phyloP scores from a whole-genome alignment of 2,329 filamentous ascomycete genomes.

The Emydomyces testavorans region DNA sequence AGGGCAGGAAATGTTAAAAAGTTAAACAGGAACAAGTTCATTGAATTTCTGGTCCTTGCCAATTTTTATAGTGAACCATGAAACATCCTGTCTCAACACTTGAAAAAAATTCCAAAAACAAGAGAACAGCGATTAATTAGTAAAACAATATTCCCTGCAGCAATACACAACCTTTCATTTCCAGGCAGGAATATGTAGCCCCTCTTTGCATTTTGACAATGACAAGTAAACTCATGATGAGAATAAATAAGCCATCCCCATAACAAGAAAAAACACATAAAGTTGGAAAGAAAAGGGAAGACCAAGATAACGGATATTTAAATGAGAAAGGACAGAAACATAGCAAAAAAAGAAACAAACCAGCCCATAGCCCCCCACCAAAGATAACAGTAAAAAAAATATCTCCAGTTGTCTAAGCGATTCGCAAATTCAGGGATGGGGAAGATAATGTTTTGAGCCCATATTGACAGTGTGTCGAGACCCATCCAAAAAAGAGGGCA shows the following conservation, averaged over 20 bases:
- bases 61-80: not conserved
- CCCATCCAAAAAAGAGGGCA: not conserved
- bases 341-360: not conserved
- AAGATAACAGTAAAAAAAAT: not conserved
- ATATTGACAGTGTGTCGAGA: no score
- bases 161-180: conserved; percentile 2
- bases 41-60: no score
- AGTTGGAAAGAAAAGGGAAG: conserved; percentile 16
- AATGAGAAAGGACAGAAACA: not conserved
- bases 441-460: no score
- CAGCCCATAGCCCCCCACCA: not conserved
- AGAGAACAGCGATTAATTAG: not conserved
- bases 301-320: conserved; percentile 7
- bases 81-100: not conserved
- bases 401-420: not conserved
- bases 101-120: not conserved
- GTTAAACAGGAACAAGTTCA: no score
- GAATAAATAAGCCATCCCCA: not conserved
- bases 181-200: not conserved
- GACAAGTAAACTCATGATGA: not conserved
- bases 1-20: no score
- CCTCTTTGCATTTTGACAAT: conserved; percentile 3
- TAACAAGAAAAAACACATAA: conserved; percentile 12
- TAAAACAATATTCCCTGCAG: not conserved
- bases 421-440: not conserved